Evolutionary conservation across 345 rosid species (phyloP).

Genomic region (Populus euphratica): DNA sequence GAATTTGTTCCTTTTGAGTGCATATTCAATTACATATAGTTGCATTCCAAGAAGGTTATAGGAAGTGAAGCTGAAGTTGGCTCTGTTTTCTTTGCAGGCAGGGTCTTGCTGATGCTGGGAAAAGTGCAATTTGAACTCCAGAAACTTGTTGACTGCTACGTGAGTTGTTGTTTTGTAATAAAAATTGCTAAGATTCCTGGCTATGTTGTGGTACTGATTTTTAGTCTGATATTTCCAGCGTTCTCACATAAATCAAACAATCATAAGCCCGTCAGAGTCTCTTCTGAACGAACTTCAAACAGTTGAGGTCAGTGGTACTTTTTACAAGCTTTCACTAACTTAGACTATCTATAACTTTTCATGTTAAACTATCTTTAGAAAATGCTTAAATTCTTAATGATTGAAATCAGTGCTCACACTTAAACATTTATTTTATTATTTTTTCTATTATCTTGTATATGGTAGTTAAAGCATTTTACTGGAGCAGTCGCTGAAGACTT

Average conservation of each 20-base stretch:
- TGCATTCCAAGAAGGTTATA: slow-evolving; percentile 1
- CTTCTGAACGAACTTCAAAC: slow-evolving; percentile 83
- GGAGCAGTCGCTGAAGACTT: slow-evolving; percentile 1
- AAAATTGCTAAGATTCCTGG: background rate
- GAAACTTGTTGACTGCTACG: slow-evolving; percentile 81
- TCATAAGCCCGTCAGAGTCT: slow-evolving; percentile 86
- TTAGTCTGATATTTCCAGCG: slow-evolving; percentile 51
- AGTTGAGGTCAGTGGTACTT: slow-evolving; percentile 73
- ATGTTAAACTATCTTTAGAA: background rate
- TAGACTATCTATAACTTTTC: background rate
- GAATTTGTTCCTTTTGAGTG: background rate
- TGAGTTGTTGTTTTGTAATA: slow-evolving; percentile 41
- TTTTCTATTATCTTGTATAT: background rate
- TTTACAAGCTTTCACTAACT: background rate
- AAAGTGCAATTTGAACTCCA: slow-evolving; percentile 85
- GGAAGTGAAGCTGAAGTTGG: slow-evolving; percentile 1
- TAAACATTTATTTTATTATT: background rate
- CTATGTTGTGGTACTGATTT: slow-evolving; percentile 7
- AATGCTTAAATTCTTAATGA: background rate
- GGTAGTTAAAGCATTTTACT: slow-evolving; percentile 2
- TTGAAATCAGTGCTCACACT: background rate
- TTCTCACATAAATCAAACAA: slow-evolving; percentile 65
- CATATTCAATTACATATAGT: background rate
- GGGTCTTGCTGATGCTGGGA: slow-evolving; percentile 70
- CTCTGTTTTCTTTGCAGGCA: slow-evolving; percentile 46